Conservation (phyloP, 495 filamentous ascomycete genomes). For the Hypoxylon perforatum region DNA sequence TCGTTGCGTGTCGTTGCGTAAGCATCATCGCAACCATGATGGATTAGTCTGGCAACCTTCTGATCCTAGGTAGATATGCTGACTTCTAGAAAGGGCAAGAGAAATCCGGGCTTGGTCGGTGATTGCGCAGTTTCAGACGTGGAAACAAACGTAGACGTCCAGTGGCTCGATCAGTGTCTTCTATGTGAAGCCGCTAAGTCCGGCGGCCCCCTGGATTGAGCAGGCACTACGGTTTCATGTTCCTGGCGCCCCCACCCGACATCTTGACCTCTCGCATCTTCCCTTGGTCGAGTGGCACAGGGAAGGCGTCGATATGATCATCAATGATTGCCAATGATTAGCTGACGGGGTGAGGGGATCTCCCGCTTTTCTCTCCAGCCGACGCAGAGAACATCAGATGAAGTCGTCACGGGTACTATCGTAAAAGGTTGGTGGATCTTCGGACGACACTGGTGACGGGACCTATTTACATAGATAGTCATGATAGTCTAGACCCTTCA, state of each 20-base stretch:
- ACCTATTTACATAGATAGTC: background rate
- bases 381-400: conserved; percentile 1
- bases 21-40: conserved; percentile 6
- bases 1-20: background rate
- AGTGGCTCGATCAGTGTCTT: conserved; percentile 19
- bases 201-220: conserved; percentile 26
- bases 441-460: background rate
- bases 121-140: conserved; percentile 32
- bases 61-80: background rate
- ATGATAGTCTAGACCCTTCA: background rate
- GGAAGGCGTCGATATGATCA: conserved; percentile 28
- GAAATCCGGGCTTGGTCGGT: conserved; percentile 12
- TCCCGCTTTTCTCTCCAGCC: conserved; percentile 1
- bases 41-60: conserved; percentile 3
- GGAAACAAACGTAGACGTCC: conserved; percentile 11
- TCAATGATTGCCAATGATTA: conserved; percentile 21
- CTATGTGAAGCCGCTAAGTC: background rate
- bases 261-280: conserved; percentile 23
- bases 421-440: too few relatives aligned
- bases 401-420: background rate
- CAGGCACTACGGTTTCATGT: conserved; percentile 29
- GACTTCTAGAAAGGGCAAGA: conserved; percentile 27
- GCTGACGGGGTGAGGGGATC: conserved; percentile 7
- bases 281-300: conserved; percentile 15
- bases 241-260: conserved; percentile 12